Evolutionary conservation across 2,329 filamentous ascomycete genomes (phyloP), one percentile per base, ranked within the genome.

Genomic region (Diaporthe destruens): DNA sequence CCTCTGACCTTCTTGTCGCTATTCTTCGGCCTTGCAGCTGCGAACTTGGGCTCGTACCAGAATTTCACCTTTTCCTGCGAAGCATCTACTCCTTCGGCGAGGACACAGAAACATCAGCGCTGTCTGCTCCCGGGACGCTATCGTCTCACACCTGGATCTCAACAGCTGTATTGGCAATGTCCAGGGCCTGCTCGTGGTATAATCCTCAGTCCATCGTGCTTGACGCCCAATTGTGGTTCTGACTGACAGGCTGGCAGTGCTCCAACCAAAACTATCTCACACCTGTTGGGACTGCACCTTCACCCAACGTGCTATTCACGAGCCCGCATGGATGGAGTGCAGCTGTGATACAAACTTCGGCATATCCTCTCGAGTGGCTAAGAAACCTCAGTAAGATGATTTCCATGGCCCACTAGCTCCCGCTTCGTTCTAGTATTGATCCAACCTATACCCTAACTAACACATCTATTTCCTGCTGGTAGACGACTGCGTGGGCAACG

Each of bases 401-500:
- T 7, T 8, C 7, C 5, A 25, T 23, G 6, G 7, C 18, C 9
- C 44, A 18, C 6, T 25, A 14, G 36, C 23, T 44, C 55, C n/a
- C 23, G 36, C 39, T 42, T 14, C 5, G n/a, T 6, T 4, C n/a
- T 16, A 51, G 14, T 6, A 36, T 42, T 42, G 7, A 11, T 23
- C 32, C 7, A 23, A 18, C 8, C 9, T 2, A 4, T 36, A n/a
- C n/a, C n/a, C n/a, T n/a, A 25, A 51, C 29, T 65, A 20, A 63
- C 14, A 1, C 20, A n/a, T 23, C 2, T 9, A 16, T 25, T 51
- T 16, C 20, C 42, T 20, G 42, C 29, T 25, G 20, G 1, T 51
- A 65, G 59, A 51, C 34, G 59, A 65, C 18, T 65, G 59, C 7
- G 59, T 65, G 42, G 59, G 59, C 29, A 51, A 51, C 18, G 34